These are phyloP conservation scores for Thelonectria discophora DNA, from an alignment of 2,329 filamentous ascomycete species.

Conservation along the genomic window DNA sequence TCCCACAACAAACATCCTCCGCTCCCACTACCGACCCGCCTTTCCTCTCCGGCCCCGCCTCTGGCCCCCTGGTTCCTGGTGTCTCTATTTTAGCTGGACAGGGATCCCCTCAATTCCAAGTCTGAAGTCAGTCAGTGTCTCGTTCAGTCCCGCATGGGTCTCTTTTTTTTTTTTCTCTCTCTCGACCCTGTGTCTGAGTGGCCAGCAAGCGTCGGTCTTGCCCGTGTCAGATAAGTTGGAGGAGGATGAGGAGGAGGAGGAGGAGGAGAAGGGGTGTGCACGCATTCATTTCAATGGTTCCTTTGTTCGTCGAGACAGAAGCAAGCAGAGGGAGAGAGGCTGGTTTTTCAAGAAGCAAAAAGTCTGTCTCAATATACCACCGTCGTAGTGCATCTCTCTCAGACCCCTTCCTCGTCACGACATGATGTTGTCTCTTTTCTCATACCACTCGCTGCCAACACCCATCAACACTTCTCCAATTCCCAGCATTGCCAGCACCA, in stretches of 20 bases:
- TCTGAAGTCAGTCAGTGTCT: neutral
- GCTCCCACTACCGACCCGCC: slow-evolving; percentile 7
- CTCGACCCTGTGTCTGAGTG: slow-evolving; percentile 6
- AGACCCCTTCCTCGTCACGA: too few species aligned
- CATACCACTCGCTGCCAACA: too few species aligned
- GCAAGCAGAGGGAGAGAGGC: too few species aligned
- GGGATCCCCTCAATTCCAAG: slow-evolving; percentile 19
- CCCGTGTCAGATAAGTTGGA: slow-evolving; percentile 24
- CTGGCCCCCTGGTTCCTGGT: slow-evolving; percentile 28
- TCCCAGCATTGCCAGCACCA: too few species aligned
- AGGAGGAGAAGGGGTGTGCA: neutral
- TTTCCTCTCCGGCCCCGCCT: slow-evolving; percentile 2
- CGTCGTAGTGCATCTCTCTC: too few species aligned
- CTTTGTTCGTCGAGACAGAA: neutral
- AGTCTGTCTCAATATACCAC: too few species aligned
- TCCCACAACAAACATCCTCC: neutral
- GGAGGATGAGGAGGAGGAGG: neutral
- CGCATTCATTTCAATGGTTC: neutral
- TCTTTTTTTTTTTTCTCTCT: neutral
- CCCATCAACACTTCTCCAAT: too few species aligned
- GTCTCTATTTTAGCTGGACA: slow-evolving; percentile 14
- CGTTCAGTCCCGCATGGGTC: slow-evolving; percentile 24
- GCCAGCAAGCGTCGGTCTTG: slow-evolving; percentile 4
- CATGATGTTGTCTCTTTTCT: too few species aligned
- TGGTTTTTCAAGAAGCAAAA: too few species aligned